Evolutionary conservation across 2,329 filamentous ascomycete genomes (phyloP), one percentile per base, ranked within the genome.

Genomic region (Phyllosticta ampelicida): DNA sequence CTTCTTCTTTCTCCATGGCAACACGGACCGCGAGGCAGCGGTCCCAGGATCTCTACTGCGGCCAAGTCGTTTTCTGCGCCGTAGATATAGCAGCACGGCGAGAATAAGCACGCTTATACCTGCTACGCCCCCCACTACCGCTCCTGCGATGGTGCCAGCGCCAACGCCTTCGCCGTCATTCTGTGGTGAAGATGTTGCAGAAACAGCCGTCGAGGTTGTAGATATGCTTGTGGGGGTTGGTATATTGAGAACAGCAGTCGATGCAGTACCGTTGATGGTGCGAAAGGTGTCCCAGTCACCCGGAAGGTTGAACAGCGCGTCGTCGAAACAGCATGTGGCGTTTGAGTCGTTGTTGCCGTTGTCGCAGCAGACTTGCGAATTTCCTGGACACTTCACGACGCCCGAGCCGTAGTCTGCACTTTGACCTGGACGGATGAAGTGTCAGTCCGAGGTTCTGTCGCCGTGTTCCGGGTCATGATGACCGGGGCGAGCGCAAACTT

Each of bases 361-460:
- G 20, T 58, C 55, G 21, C 55, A 58, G 51, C 55, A 58, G 13
- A 58, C 55, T 20, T 49, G n/a, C 11, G 13, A 28, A 5, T 16
- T 36, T 13, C 48, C 30, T 26, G 48, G 16, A 9, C 55, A 58
- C 16, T 36, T 28, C 9, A 53, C 51, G 16, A 58, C 26, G 23
- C 55, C 55, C 4, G 51, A 53, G 1, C 55, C 55, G 2, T 58
- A 58, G 18, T 49, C 23, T 6, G 55, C 30, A 9, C 20, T 26
- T 50, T 58, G 36, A 9, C 30, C 50, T 58, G 13, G 19, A 26
- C n/a, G 26, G 23, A 10, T n/a, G 26, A 26, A n/a, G 51, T 5
- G 29, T 19, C 26, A 11, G 23, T 36, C 9, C 18, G 50, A 51
- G 3, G 5, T 16, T 6, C 44, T 19, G 3, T 48, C 13, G 13